Evolutionary conservation across 2,329 filamentous ascomycete genomes (phyloP), one percentile per base, ranked within the genome.

Genomic region (Pseudodiploospora longispora): DNA sequence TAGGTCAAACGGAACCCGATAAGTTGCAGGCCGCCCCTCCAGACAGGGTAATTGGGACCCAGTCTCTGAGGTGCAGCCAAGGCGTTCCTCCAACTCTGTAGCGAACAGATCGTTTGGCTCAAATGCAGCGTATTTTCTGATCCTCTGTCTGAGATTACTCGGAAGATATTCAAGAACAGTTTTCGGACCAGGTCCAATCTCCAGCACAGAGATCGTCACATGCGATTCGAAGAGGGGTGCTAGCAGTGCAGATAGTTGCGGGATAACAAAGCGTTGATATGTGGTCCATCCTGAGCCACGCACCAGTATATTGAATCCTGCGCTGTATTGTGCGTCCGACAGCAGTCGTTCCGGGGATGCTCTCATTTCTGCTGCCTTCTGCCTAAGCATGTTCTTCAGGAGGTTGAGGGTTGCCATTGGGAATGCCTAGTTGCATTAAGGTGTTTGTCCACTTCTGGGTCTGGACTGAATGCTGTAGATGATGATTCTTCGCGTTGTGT

Each of bases 181-280:
- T 56, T 69, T 64, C 0, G 74, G 70, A 6, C 79, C 79, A 0
- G 80, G 75, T 50, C 76, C 76, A 40, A 82, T 73, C 52, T 83
- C 80, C 5, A 83, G 64, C 10, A 72, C 68, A 4, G 77, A 80
- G 48, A 82, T 58, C 9, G 53, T 38, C 28, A 5, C 40, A 30
- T 63, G 65, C 5, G 69, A 69, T 32, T 60, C 53, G 50, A 72
- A 56, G 31, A 76, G 60, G 43, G 65, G 52, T 1, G 43, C 40
- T 3, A 80, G 51, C 0, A 74, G 48, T 32, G 58, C 52, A 40
- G 61, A 59, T 5, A 80, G 58, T 36, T 75, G 67, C 38, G 75
- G 72, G 36, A 71, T 59, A 30, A 79, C 69, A 56, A 79, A 80
- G 40, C 71, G 57, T 54, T 65, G 50, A 56, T 80, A 78, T 0